Percentiles rank a stretch among this genome's conserved stretches.
phyloP scores from a whole-genome alignment of 352 stramenopile genomes.

The Phytophthora gonapodyides region DNA sequence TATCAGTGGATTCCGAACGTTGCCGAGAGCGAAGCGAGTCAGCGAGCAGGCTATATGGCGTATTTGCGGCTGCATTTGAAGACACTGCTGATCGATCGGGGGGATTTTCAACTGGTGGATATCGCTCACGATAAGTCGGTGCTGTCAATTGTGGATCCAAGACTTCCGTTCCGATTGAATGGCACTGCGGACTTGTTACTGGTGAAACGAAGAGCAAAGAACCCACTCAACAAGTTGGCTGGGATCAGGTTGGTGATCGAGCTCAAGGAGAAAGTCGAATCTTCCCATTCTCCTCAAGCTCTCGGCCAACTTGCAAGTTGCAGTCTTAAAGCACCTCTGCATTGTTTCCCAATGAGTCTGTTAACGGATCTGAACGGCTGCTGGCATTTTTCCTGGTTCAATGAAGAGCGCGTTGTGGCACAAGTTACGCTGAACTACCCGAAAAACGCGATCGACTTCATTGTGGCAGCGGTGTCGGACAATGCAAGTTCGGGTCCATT shows the following conservation, averaged over 20 bases:
- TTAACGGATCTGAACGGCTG: constrained; percentile 37
- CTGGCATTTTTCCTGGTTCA: constrained; percentile 40
- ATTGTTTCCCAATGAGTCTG: constrained; percentile 33
- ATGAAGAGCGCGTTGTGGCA: constrained; percentile 19
- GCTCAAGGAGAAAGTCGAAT: constrained; percentile 30
- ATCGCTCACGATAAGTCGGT: constrained; percentile 25
- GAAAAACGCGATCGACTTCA: constrained; percentile 34
- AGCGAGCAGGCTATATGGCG: constrained; percentile 34
- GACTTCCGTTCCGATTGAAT: constrained; percentile 38
- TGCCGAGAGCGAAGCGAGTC: constrained; percentile 18
- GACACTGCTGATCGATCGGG: constrained; percentile 29
- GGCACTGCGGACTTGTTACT: constrained; percentile 40
- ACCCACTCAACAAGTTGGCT: constrained; percentile 32
- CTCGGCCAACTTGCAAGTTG: constrained; percentile 35
- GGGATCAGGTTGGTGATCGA: constrained; percentile 35
- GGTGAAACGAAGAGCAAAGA: constrained; percentile 32
- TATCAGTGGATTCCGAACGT: constrained; percentile 30
- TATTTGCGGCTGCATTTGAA: constrained; percentile 38
- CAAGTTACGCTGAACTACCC: constrained; percentile 29
- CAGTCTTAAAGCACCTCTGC: constrained; percentile 31
- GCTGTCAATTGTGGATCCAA: constrained; percentile 28
- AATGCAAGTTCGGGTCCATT: background rate
- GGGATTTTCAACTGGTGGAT: constrained; percentile 27
- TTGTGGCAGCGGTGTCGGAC: constrained; percentile 20
- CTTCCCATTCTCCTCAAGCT: constrained; percentile 27